Conservation (phyloP, 495 filamentous ascomycete species). For the Mycothermus thermophilus region DNA sequence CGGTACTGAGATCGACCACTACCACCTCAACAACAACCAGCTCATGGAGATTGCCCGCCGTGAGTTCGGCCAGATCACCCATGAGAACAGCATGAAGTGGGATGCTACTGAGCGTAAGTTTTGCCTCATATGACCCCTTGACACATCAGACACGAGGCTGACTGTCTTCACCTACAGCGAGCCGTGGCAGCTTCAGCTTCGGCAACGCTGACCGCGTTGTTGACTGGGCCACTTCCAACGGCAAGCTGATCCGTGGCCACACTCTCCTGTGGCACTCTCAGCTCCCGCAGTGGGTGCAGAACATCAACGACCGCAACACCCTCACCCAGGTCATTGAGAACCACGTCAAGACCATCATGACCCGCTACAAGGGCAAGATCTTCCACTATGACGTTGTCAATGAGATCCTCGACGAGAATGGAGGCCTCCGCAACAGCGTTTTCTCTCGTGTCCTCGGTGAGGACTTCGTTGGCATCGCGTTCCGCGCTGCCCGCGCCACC, state of each 20-base stretch:
- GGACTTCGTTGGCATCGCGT: constrained; percentile 44
- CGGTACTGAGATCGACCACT: constrained; percentile 40
- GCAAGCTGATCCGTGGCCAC: constrained; percentile 46
- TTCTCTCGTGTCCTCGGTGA: constrained; percentile 47
- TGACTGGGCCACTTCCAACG: constrained; percentile 42
- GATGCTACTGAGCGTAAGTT: constrained; percentile 17
- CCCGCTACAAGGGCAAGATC: constrained; percentile 47
- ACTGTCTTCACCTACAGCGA: constrained; percentile 26
- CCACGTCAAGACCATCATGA: constrained; percentile 42
- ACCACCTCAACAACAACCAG: constrained; percentile 34
- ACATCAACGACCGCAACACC: constrained; percentile 35
- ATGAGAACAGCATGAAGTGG: constrained; percentile 56
- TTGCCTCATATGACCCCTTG: not conserved
- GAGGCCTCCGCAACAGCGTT: constrained; percentile 38
- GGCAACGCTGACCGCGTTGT: constrained; percentile 39
- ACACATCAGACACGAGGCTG: not conserved
- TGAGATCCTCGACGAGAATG: constrained; percentile 51
- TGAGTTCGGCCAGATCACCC: constrained; percentile 47
- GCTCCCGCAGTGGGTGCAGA: constrained; percentile 44
- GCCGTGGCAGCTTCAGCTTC: constrained; percentile 36
- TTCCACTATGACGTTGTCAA: constrained; percentile 51
- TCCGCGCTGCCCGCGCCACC: constrained; percentile 42
- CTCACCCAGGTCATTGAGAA: constrained; percentile 43
- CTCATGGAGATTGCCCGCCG: constrained; percentile 40
- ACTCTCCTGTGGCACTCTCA: constrained; percentile 50